Evolutionary conservation across 345 rosid species (phyloP).

Genomic region (Hevea brasiliensis): DNA sequence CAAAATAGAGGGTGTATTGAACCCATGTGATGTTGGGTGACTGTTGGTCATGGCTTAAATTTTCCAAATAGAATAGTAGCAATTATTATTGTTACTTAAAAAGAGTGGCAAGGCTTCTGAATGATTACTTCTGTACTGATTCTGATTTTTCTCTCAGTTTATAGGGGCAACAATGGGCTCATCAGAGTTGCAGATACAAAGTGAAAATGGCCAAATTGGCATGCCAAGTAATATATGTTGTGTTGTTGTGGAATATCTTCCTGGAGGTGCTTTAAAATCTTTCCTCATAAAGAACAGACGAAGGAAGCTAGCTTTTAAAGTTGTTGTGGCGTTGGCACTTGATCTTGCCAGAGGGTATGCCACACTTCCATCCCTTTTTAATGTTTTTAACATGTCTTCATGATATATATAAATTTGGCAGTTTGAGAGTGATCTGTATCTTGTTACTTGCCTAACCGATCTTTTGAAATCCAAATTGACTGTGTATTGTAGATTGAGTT

Average conservation of each 20-base stretch:
- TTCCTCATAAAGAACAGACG: conserved; percentile 88
- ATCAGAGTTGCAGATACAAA: conserved; percentile 71
- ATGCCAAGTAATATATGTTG: conserved; percentile 91
- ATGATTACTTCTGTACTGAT: neutral
- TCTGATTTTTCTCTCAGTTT: conserved; percentile 50
- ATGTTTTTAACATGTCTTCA: conserved; percentile 6
- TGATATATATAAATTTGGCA: neutral
- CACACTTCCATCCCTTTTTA: neutral
- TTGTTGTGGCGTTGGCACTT: conserved; percentile 88
- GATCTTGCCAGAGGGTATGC: conserved; percentile 95
- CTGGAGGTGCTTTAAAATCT: conserved; percentile 86
- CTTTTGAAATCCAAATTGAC: neutral
- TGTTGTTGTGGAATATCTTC: conserved; percentile 96
- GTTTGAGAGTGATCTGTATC: neutral
- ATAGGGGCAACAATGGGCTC: conserved; percentile 97
- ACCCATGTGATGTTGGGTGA: neutral
- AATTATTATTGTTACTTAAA: neutral
- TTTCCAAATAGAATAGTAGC: neutral
- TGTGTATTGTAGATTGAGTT: conserved; percentile 71
- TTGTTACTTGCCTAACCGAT: conserved; percentile 7
- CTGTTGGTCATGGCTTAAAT: neutral
- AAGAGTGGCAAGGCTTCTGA: neutral
- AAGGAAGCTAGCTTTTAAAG: conserved; percentile 87
- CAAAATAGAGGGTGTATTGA: neutral
- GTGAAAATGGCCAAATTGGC: conserved; percentile 72